Conservation (phyloP, 768 basidiomycete species). For the Collybia mongolica region DNA sequence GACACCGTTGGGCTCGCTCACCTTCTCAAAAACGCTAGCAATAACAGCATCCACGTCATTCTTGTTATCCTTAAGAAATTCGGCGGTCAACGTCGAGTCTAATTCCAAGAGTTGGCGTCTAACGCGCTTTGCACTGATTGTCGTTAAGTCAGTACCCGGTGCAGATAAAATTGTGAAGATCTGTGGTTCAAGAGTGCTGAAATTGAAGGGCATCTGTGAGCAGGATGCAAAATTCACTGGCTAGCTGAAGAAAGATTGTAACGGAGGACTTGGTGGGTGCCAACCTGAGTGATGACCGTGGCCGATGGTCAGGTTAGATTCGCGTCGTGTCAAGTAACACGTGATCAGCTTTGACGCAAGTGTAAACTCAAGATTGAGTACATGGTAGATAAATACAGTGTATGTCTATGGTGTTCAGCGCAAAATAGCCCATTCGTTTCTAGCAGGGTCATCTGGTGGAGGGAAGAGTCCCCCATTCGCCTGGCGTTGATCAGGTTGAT, state of each 20-base stretch:
- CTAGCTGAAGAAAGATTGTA: conserved; percentile 10
- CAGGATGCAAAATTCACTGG: conserved; percentile 12
- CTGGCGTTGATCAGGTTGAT: conserved; percentile 41
- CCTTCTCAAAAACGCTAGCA: conserved; percentile 57
- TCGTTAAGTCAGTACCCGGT: conserved; percentile 73
- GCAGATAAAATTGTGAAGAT: conserved; percentile 72
- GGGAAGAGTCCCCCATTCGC: conserved; percentile 56
- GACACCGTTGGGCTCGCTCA: conserved; percentile 39
- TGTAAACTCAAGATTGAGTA: background rate
- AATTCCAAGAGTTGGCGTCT: conserved; percentile 65
- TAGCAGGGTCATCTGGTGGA: conserved; percentile 59
- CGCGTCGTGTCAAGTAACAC: conserved; percentile 14
- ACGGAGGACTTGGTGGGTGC: conserved; percentile 2
- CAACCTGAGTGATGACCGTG: background rate
- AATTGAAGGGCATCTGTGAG: conserved; percentile 49
- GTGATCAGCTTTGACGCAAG: conserved; percentile 9
- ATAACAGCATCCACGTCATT: conserved; percentile 70
- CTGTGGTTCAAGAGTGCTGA: conserved; percentile 52
- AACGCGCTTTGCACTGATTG: conserved; percentile 88
- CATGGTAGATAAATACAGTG: conserved; percentile 11
- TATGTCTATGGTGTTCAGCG: conserved; percentile 33
- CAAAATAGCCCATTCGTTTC: conserved; percentile 65
- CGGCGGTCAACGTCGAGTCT: conserved; percentile 53
- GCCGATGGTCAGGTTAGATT: background rate
- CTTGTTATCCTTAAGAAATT: conserved; percentile 66